Evolutionary conservation across 164 flowering plant genomes (phyloP).

Genomic region (Echeveria elegans): DNA sequence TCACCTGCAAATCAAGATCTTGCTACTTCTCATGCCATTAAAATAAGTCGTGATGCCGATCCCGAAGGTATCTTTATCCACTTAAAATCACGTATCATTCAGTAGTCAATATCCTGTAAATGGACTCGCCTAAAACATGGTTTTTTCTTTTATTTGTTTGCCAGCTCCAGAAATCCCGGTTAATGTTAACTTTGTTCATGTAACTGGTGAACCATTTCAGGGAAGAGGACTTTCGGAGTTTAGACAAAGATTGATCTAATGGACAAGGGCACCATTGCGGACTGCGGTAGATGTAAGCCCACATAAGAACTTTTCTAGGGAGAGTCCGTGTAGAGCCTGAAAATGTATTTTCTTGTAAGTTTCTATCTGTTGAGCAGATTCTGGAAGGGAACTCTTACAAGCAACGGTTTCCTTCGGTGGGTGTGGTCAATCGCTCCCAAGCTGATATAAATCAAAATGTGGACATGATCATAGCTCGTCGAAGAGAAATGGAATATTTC

Average conservation of each 20-base stretch:
- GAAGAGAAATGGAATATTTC: constrained; percentile 70
- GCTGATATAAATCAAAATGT: constrained; percentile 36
- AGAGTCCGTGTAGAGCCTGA: too few species aligned
- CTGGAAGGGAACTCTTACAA: constrained; percentile 63
- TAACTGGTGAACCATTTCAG: too few species aligned
- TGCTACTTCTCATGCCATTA: constrained; percentile 71
- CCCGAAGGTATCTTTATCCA: constrained; percentile 25
- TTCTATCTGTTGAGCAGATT: constrained; percentile 24
- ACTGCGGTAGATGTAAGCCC: too few species aligned
- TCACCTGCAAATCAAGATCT: too few species aligned
- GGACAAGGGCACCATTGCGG: constrained; percentile 42
- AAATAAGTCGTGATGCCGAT: constrained; percentile 89
- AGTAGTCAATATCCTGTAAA: too few species aligned
- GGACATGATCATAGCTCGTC: constrained; percentile 85
- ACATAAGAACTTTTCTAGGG: too few species aligned
- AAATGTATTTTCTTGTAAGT: too few species aligned
- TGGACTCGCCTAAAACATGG: too few species aligned
- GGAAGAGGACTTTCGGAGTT: constrained; percentile 84
- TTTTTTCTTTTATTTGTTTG: too few species aligned
- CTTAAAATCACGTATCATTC: constrained; percentile 14
- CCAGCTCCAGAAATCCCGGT: too few species aligned
- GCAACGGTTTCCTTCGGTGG: constrained; percentile 72
- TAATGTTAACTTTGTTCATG: too few species aligned
- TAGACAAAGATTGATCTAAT: constrained; percentile 62
- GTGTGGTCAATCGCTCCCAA: constrained; percentile 63